phyloP scores from a whole-genome alignment of 2,329 filamentous ascomycete species.

The Arthrocladium fulminans region DNA sequence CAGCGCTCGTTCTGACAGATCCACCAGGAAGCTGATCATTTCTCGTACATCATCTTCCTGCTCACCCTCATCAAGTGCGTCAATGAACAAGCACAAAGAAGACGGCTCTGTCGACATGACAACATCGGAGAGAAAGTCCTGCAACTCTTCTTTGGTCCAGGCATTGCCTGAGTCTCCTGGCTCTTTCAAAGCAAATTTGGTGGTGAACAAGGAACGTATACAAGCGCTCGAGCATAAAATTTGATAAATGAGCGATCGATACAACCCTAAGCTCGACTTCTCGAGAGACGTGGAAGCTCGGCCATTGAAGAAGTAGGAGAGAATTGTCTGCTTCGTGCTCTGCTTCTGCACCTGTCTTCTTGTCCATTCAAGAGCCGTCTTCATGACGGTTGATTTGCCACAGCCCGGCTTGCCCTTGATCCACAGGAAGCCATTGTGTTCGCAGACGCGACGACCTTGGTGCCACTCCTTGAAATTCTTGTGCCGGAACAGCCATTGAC shows the following conservation, averaged over 20 bases:
- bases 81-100: constrained; percentile 28
- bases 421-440: constrained; percentile 29
- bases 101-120: constrained; percentile 13
- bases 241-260: constrained; percentile 42
- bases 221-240: constrained; percentile 27
- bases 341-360: constrained; percentile 6
- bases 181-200: constrained; percentile 11
- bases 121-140: constrained; percentile 24
- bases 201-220: background rate
- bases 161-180: background rate
- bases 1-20: constrained; percentile 22
- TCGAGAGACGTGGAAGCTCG: constrained; percentile 34
- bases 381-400: constrained; percentile 41
- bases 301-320: constrained; percentile 42
- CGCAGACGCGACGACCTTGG: constrained; percentile 16
- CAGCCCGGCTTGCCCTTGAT: constrained; percentile 35
- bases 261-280: constrained; percentile 41
- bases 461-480: constrained; percentile 33
- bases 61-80: constrained; percentile 41
- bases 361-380: constrained; percentile 26
- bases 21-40: constrained; percentile 32
- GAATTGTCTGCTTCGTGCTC: background rate
- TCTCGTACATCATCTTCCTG: constrained; percentile 29
- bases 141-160: constrained; percentile 20
- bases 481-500: constrained; percentile 34